These are phyloP conservation scores for Vickermania spadyakhi DNA, from an alignment of 208 protist genomes.

Conservation along the genomic window DNA sequence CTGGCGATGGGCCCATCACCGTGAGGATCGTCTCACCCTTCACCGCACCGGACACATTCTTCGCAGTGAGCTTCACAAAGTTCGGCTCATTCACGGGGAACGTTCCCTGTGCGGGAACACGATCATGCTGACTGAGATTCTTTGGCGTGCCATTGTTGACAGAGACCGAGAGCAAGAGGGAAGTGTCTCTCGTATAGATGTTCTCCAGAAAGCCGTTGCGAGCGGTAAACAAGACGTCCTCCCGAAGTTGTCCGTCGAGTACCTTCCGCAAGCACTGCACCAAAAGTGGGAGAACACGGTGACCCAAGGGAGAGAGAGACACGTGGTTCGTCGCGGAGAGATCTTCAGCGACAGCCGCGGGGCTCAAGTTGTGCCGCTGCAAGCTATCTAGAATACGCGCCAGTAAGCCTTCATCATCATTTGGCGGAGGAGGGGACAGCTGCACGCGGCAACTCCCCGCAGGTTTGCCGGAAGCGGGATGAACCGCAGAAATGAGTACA, in stretches of 20 bases:
- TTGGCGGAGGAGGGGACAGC: constrained; percentile 5
- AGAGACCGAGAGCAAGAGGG: constrained; percentile 35
- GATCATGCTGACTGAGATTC: constrained; percentile 44
- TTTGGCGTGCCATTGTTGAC: constrained; percentile 45
- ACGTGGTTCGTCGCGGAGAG: constrained; percentile 14
- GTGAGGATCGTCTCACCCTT: constrained; percentile 31
- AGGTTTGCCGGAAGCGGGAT: constrained; percentile 7
- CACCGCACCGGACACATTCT: constrained; percentile 32
- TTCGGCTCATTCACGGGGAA: constrained; percentile 25
- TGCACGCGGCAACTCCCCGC: constrained; percentile 36
- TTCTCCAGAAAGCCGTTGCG: constrained; percentile 46
- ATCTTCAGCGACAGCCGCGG: constrained; percentile 30
- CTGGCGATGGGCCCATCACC: constrained; percentile 23
- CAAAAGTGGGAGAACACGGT: constrained; percentile 43
- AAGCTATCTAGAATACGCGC: constrained; percentile 54
- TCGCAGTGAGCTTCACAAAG: constrained; percentile 48
- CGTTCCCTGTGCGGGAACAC: constrained; percentile 32
- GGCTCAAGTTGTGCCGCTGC: constrained; percentile 35
- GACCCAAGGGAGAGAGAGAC: constrained; percentile 25
- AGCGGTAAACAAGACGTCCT: constrained; percentile 55
- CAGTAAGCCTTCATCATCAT: constrained; percentile 27
- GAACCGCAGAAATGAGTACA: background rate
- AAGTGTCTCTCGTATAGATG: constrained; percentile 40
- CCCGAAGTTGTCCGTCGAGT: constrained; percentile 1
- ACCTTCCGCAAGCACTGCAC: constrained; percentile 32